phyloP scores from a whole-genome alignment of 139 green algal species.

The Picochlorum sp. region DNA sequence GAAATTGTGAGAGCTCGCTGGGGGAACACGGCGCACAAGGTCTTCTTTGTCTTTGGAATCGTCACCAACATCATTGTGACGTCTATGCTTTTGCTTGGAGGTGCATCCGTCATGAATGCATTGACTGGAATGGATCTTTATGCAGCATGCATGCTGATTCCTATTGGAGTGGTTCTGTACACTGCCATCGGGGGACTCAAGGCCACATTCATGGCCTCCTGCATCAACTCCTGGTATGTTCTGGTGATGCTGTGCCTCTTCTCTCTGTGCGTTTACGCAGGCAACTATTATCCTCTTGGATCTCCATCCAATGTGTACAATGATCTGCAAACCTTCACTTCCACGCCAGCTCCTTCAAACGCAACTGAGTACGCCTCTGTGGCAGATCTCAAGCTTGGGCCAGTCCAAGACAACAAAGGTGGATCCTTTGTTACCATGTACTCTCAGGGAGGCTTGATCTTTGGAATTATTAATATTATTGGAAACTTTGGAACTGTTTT shows the following conservation, averaged over 20 bases:
- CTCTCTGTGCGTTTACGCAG: slow-evolving; percentile 70
- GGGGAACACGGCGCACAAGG: slow-evolving; percentile 54
- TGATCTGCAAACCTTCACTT: slow-evolving; percentile 36
- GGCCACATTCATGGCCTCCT: slow-evolving; percentile 81
- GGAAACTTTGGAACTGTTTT: slow-evolving; percentile 94
- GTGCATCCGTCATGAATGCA: slow-evolving; percentile 76
- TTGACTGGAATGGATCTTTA: slow-evolving; percentile 66
- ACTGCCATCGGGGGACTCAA: slow-evolving; percentile 48
- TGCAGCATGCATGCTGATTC: slow-evolving; percentile 34
- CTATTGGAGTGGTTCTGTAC: slow-evolving; percentile 75
- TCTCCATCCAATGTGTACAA: slow-evolving; percentile 59
- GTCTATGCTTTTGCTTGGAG: slow-evolving; percentile 85
- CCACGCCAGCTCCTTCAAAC: slow-evolving; percentile 4
- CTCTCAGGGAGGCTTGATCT: slow-evolving; percentile 75
- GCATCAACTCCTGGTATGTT: slow-evolving; percentile 81
- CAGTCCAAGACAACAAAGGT: slow-evolving; percentile 69
- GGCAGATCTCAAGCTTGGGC: slow-evolving; percentile 18
- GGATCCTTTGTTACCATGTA: slow-evolving; percentile 90
- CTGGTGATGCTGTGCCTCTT: slow-evolving; percentile 81
- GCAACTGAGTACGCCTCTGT: not conserved
- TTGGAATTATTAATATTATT: slow-evolving; percentile 95
- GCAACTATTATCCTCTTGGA: slow-evolving; percentile 34
- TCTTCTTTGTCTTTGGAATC: slow-evolving; percentile 79
- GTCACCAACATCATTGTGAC: slow-evolving; percentile 87
- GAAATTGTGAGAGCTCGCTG: slow-evolving; percentile 66